Evolutionary conservation across 805 yeast species (phyloP).

Genomic region (Ogataea methylovora): DNA sequence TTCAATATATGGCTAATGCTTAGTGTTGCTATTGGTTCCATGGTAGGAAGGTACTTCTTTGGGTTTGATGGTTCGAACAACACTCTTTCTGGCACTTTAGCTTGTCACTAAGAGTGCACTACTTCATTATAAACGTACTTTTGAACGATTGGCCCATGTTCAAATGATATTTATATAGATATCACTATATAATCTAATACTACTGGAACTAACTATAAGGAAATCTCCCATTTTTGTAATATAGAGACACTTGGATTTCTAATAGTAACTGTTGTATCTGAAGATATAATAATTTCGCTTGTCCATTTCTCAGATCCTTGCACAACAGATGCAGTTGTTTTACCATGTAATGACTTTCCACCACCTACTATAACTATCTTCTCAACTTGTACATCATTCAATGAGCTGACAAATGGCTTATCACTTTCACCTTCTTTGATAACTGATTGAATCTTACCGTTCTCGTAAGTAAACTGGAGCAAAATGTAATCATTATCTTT

Average conservation of each 20-base stretch:
- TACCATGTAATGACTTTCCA: slow-evolving; percentile 4
- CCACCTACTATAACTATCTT: slow-evolving; percentile 44
- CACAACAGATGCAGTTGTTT: slow-evolving; percentile 25
- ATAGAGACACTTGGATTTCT: slow-evolving; percentile 45
- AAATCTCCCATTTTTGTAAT: slow-evolving; percentile 36
- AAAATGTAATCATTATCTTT: slow-evolving; percentile 40
- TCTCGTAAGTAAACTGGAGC: slow-evolving; percentile 31
- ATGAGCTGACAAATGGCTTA: slow-evolving; percentile 11
- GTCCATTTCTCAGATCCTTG: slow-evolving; percentile 26
- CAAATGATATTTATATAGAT: too few species aligned
- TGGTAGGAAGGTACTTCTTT: slow-evolving; percentile 27
- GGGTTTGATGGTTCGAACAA: slow-evolving; percentile 9
- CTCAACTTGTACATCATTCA: slow-evolving; percentile 41
- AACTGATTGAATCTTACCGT: slow-evolving; percentile 24
- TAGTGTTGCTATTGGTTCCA: slow-evolving; percentile 35
- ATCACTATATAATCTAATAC: slow-evolving; percentile 6
- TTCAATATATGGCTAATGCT: slow-evolving; percentile 40
- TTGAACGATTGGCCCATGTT: too few species aligned
- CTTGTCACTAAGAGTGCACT: slow-evolving; percentile 15
- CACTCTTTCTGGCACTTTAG: slow-evolving; percentile 10
- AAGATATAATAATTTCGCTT: slow-evolving; percentile 5
- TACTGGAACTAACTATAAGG: slow-evolving; percentile 3
- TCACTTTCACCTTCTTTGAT: slow-evolving; percentile 15
- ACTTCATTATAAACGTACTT: too few species aligned
- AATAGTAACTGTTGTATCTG: slow-evolving; percentile 23